phyloP scores from a whole-genome alignment of 2,329 filamentous ascomycete species.

The Davidsoniella australis region DNA sequence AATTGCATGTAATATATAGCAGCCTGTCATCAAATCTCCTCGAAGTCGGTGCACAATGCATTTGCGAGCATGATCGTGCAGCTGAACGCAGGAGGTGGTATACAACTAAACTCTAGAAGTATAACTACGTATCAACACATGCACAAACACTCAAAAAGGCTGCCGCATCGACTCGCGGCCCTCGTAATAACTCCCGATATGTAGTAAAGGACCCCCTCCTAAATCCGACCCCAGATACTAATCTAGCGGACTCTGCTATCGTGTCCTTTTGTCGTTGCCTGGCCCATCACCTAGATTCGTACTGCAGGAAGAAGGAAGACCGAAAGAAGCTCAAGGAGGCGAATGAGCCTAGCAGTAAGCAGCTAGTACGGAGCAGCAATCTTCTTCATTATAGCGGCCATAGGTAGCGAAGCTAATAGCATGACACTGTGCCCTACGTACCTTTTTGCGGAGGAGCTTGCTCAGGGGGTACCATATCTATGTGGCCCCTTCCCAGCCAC shows the following conservation, averaged over 20 bases:
- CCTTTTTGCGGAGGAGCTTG: constrained; percentile 8
- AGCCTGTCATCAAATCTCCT: no score
- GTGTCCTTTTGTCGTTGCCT: constrained; percentile 10
- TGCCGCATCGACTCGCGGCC: no score
- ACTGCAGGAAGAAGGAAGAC: constrained; percentile 2
- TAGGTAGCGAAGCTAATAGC: constrained; percentile 2
- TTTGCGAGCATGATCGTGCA: no score
- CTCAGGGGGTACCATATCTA: constrained; percentile 5
- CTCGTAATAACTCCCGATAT: background rate
- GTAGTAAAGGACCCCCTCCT: background rate
- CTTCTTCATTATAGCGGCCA: constrained; percentile 4
- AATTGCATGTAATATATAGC: no score
- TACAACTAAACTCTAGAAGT: no score
- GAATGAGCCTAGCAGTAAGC: background rate
- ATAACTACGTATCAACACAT: no score
- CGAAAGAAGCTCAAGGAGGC: constrained; percentile 1
- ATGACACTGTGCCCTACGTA: constrained; percentile 8
- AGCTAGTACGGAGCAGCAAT: constrained; percentile 3
- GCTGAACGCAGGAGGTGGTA: no score
- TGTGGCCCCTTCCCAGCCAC: constrained; percentile 11
- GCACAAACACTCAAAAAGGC: no score
- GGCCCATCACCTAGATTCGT: background rate
- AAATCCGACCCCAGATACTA: background rate
- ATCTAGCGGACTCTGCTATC: constrained; percentile 1
- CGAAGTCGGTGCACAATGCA: no score